These are phyloP conservation scores for Cyberlindnera mycetangii DNA, from an alignment of 805 yeast genomes.

Conservation along the genomic window DNA sequence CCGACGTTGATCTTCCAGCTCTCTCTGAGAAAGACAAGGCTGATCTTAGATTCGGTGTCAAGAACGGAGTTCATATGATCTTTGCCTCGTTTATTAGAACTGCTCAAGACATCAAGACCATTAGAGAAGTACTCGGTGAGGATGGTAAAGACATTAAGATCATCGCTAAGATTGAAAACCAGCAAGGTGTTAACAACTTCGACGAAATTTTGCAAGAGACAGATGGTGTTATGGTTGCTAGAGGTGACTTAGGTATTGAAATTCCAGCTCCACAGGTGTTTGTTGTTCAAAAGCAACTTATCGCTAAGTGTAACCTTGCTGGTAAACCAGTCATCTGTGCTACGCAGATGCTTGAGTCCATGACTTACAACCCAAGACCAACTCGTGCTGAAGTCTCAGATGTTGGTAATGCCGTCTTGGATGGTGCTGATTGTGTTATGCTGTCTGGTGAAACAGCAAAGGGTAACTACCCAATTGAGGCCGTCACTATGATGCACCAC, in stretches of 20 bases:
- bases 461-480: conserved; percentile 97
- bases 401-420: conserved; percentile 98
- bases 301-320: conserved; percentile 98
- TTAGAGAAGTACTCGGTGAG: conserved; percentile 94
- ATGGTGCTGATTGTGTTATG: conserved; percentile 99
- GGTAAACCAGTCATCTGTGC: conserved; percentile 99
- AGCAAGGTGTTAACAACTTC: conserved; percentile 99
- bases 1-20: conserved; percentile 98
- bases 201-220: conserved; percentile 93
- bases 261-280: conserved; percentile 99
- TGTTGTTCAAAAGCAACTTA: conserved; percentile 97
- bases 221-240: conserved; percentile 99
- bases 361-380: conserved; percentile 99
- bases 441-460: conserved; percentile 99
- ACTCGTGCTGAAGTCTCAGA: conserved; percentile 99
- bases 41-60: conserved; percentile 93
- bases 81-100: conserved; percentile 98
- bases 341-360: conserved; percentile 98
- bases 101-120: conserved; percentile 83
- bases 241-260: conserved; percentile 99
- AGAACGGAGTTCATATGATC: conserved; percentile 96
- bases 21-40: conserved; percentile 93
- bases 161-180: conserved; percentile 97
- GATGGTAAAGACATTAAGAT: conserved; percentile 96
- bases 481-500: conserved; percentile 98